phyloP scores from a whole-genome alignment of 1,139 yeast species.

The Spathaspora jeffriesii region DNA sequence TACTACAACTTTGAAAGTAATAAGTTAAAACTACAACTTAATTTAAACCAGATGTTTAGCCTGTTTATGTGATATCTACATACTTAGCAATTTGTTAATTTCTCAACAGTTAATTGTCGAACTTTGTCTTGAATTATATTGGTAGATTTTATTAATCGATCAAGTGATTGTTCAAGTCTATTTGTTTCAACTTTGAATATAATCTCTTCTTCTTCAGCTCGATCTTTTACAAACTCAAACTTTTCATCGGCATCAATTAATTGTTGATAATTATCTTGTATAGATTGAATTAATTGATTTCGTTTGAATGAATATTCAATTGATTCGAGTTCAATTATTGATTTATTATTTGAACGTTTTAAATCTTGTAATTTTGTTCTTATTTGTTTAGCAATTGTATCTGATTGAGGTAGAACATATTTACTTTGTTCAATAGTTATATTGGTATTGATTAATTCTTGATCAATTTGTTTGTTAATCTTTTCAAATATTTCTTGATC shows the following conservation, averaged over 20 bases:
- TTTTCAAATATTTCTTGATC: slow-evolving; percentile 32
- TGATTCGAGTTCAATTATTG: background rate
- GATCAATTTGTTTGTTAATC: slow-evolving; percentile 30
- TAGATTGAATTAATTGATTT: background rate
- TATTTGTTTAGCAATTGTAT: slow-evolving; percentile 8
- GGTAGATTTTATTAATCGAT: slow-evolving; percentile 2
- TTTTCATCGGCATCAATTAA: slow-evolving; percentile 7
- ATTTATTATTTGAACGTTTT: slow-evolving; percentile 1
- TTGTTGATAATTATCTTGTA: background rate
- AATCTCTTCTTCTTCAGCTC: slow-evolving; percentile 5
- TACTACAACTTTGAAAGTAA: too few relatives aligned
- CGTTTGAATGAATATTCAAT: background rate
- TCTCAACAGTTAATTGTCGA: slow-evolving; percentile 1
- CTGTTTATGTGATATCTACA: too few relatives aligned
- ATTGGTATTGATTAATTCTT: slow-evolving; percentile 15
- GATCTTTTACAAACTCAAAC: slow-evolving; percentile 1
- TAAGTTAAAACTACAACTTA: too few relatives aligned
- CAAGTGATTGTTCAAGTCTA: slow-evolving; percentile 4
- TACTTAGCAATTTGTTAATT: background rate
- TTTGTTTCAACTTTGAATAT: slow-evolving; percentile 3
- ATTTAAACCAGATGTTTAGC: too few relatives aligned
- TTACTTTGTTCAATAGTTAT: background rate
- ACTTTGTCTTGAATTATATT: slow-evolving; percentile 2
- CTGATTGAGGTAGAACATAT: slow-evolving; percentile 7
- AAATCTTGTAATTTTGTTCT: slow-evolving; percentile 9